These are phyloP conservation scores for Pelargonium citronellum DNA, from an alignment of 441 rosid genomes.

Conservation along the genomic window DNA sequence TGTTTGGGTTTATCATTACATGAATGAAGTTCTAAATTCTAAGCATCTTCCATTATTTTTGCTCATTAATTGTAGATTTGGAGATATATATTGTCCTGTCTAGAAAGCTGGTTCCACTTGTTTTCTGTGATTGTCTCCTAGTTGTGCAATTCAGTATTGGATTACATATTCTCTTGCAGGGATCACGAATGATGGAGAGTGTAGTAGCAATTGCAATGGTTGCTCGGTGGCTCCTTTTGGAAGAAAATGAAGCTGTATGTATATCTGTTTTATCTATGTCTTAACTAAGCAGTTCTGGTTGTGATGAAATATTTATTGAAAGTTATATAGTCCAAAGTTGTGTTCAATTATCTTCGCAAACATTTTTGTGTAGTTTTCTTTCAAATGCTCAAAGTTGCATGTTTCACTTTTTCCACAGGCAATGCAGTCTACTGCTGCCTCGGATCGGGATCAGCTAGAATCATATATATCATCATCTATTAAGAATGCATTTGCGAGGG, in stretches of 20 bases:
- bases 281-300: background rate
- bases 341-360: background rate
- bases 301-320: background rate
- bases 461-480: slow-evolving; percentile 71
- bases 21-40: no score
- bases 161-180: slow-evolving; percentile 40
- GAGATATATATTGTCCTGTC: background rate
- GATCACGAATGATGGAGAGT: slow-evolving; percentile 62
- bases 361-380: slow-evolving; percentile 1
- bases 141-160: slow-evolving; percentile 15
- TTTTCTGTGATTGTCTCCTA: background rate
- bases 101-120: background rate
- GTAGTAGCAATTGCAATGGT: slow-evolving; percentile 78
- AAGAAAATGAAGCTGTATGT: slow-evolving; percentile 83
- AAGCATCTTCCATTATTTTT: no score
- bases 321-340: slow-evolving; percentile 1
- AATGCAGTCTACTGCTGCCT: slow-evolving; percentile 46
- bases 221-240: slow-evolving; percentile 77
- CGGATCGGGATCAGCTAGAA: slow-evolving; percentile 86
- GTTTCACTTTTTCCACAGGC: slow-evolving; percentile 47
- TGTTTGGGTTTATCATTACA: no score
- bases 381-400: slow-evolving; percentile 13
- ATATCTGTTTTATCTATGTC: slow-evolving; percentile 9
- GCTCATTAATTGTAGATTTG: background rate
- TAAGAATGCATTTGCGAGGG: slow-evolving; percentile 76